phyloP scores from a whole-genome alignment of 2,329 filamentous ascomycete species.

The Elsinoe ampelina region DNA sequence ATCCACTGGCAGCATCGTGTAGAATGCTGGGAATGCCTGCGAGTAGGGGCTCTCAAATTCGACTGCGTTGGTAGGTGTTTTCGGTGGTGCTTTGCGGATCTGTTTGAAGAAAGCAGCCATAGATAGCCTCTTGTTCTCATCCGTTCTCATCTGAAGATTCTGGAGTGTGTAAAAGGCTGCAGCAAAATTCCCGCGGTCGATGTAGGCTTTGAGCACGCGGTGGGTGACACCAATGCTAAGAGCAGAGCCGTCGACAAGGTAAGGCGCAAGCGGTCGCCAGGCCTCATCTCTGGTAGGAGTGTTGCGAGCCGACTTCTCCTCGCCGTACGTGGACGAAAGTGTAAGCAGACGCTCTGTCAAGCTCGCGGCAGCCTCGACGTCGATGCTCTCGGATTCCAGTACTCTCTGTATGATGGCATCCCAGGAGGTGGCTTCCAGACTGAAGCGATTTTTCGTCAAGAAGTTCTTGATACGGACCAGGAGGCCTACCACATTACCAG shows the following conservation, averaged over 20 bases:
- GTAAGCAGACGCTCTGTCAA: constrained; percentile 24
- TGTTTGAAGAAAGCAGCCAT: constrained; percentile 33
- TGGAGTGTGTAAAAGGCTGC: constrained; percentile 31
- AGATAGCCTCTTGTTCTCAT: constrained; percentile 35
- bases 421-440: constrained; percentile 35
- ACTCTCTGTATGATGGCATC: constrained; percentile 41
- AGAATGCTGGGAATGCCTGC: constrained; percentile 36
- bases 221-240: constrained; percentile 35
- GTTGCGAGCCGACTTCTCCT: constrained; percentile 31
- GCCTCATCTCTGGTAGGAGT: constrained; percentile 18
- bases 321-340: constrained; percentile 33
- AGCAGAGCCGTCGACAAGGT: constrained; percentile 38
- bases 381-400: constrained; percentile 40
- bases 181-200: constrained; percentile 30
- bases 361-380: constrained; percentile 37
- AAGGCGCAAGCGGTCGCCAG: constrained; percentile 24
- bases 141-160: constrained; percentile 33
- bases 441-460: constrained; percentile 29
- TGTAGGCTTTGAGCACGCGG: constrained; percentile 32
- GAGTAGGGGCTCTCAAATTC: constrained; percentile 25
- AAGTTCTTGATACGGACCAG: constrained; percentile 31
- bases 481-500: constrained; percentile 26
- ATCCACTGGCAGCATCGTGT: constrained; percentile 37
- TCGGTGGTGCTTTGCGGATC: constrained; percentile 13
- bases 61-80: neutral